Evolutionary conservation across 495 filamentous ascomycete genomes (phyloP), one percentile per base, ranked within the genome.

Genomic region (Niebla homalea): DNA sequence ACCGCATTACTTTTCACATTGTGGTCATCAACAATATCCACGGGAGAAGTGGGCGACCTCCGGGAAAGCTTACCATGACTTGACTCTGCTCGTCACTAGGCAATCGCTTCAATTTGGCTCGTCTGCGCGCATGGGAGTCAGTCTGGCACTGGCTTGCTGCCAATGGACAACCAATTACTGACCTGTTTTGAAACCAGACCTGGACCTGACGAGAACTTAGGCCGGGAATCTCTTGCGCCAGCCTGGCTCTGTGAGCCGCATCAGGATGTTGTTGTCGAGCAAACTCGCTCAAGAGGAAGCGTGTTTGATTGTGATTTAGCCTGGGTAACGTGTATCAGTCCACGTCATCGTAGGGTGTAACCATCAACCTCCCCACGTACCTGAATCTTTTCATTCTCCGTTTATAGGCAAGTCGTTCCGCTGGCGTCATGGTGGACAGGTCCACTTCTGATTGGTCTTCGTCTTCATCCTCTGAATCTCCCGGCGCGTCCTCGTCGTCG

Each of bases 151-250:
- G 29, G 0, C 14, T 32, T 8, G 2, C 14, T 7, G 29, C 29
- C 29, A 8, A n/a, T n/a, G n/a, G n/a, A 16, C 48, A 53, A 57
- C 53, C 43, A 5, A 60, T 50, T 47, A 63, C 75, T 56, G 74
- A 94, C 90, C 90, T 80, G 67, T 97, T 97, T 67, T 97, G 90
- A 66, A 97, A 97, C 90, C 90, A 97, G 51, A 97, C 90, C 69
- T 97, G 90, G 8, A 97, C 90, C 62, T 97, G 90, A 51, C 90
- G 79, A 37, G 90, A 87, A 52, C 85, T 95, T 40, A 97, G 69
- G 10, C 90, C 90, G 39, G 90, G 90, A 46, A 97, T 96, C 60
- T 96, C 90, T 50, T 84, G 73, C 29, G 90, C 90, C 46, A 97
- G 70, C 29, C 89, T 74, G 65, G 96, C 89, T 50, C 90, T 78